phyloP scores from a whole-genome alignment of 2,329 filamentous ascomycete species.

The Calonectria ilicicola region DNA sequence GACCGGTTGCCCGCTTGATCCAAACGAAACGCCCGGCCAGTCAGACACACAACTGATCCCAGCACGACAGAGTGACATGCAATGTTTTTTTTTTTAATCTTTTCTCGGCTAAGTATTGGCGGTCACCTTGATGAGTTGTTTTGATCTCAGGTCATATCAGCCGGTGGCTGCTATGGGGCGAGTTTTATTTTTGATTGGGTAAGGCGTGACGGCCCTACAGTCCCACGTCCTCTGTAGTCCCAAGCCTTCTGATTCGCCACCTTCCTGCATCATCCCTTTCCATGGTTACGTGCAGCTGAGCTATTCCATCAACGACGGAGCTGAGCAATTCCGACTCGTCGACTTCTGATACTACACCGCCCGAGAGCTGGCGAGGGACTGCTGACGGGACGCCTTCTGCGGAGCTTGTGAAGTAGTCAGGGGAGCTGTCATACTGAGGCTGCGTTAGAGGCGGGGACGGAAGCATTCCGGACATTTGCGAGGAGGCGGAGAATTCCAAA shows the following conservation, averaged over 20 bases:
- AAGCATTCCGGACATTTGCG: constrained; percentile 25
- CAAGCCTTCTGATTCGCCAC: constrained; percentile 52
- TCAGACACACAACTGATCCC: neutral
- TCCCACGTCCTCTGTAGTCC: constrained; percentile 14
- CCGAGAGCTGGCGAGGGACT: neutral
- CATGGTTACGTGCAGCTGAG: constrained; percentile 50
- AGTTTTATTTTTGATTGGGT: neutral
- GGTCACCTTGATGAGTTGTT: neutral
- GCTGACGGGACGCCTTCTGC: neutral
- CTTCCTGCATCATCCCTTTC: constrained; percentile 52
- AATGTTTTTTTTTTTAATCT: neutral
- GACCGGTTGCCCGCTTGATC: neutral
- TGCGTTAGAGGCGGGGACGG: constrained; percentile 40
- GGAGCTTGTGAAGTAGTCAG: constrained; percentile 17
- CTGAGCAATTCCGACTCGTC: constrained; percentile 49
- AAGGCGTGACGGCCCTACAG: constrained; percentile 23
- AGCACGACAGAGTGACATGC: neutral
- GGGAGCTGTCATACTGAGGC: constrained; percentile 19
- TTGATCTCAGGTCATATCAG: neutral
- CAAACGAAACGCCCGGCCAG: neutral
- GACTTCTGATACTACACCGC: neutral
- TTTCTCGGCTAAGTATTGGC: neutral
- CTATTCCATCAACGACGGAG: constrained; percentile 52
- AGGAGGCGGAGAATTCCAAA: constrained; percentile 29
- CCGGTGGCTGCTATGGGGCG: neutral